A percentile compares a stretch with the other conserved stretches of the same genome.
phyloP scores from a whole-genome alignment of 164 flowering plant genomes.

The Tetracentron sinense region DNA sequence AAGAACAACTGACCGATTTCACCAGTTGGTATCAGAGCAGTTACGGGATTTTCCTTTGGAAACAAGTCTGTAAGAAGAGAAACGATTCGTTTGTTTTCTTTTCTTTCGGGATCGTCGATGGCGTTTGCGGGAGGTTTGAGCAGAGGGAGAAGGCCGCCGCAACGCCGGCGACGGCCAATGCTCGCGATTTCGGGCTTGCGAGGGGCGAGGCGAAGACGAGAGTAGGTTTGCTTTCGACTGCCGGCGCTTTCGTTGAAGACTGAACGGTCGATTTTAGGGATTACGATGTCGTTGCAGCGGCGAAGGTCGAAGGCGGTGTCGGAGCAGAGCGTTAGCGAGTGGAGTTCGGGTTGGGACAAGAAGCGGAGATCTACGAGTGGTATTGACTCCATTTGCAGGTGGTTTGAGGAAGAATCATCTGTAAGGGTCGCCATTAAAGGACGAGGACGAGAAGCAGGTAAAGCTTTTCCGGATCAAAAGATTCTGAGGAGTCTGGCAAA shows the following conservation, averaged over 20 bases:
- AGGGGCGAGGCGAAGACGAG: slow-evolving; percentile 76
- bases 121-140: slow-evolving; percentile 1
- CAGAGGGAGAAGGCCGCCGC: slow-evolving; percentile 14
- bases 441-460: too few species aligned
- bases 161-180: slow-evolving; percentile 17
- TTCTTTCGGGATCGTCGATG: slow-evolving; percentile 28
- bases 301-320: slow-evolving; percentile 28
- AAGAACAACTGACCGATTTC: slow-evolving; percentile 20
- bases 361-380: slow-evolving; percentile 70
- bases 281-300: slow-evolving; percentile 42
- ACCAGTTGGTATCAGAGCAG: slow-evolving; percentile 19
- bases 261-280: slow-evolving; percentile 80
- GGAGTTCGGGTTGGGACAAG: slow-evolving; percentile 71
- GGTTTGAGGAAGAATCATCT: slow-evolving; percentile 21
- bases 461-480: too few species aligned
- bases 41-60: slow-evolving; percentile 9
- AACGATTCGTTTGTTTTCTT: slow-evolving; percentile 47
- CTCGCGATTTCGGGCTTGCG: slow-evolving; percentile 26
- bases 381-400: slow-evolving; percentile 36
- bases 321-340: slow-evolving; percentile 53
- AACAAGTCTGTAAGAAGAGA: slow-evolving; percentile 43
- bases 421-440: slow-evolving; percentile 42
- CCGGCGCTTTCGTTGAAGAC: slow-evolving; percentile 89
- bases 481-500: too few species aligned
- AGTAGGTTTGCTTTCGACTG: slow-evolving; percentile 82